These are phyloP conservation scores for Amanita muscaria DNA, from an alignment of 768 basidiomycete species.

Conservation along the genomic window DNA sequence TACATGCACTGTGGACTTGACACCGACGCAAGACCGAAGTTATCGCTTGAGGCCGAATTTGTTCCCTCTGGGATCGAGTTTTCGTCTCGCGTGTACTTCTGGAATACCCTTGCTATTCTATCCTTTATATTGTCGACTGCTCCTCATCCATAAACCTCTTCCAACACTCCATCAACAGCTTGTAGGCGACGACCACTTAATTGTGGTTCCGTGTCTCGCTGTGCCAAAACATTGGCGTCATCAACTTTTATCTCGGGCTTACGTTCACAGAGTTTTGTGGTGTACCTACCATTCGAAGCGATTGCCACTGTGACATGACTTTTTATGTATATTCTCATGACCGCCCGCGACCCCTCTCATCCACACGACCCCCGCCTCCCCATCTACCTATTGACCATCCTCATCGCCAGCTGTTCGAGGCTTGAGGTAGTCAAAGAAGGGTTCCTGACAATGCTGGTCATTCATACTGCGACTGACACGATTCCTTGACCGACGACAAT, in stretches of 20 bases:
- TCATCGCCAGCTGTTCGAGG: conserved; percentile 1
- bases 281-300: not conserved
- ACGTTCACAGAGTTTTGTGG: conserved; percentile 6
- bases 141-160: conserved; percentile 33
- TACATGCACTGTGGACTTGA: conserved; percentile 43
- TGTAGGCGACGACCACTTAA: conserved; percentile 76
- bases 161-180: conserved; percentile 41
- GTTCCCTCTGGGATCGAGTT: conserved; percentile 34
- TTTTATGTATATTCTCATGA: conserved; percentile 4
- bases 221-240: conserved; percentile 71
- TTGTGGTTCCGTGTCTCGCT: conserved; percentile 75
- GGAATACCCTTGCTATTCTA: conserved; percentile 50
- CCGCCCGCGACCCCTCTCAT: not conserved
- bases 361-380: not conserved
- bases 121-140: conserved; percentile 30
- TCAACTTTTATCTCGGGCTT: conserved; percentile 18
- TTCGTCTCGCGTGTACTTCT: conserved; percentile 42
- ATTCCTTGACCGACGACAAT: too few relatives aligned
- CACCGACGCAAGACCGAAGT: conserved; percentile 68
- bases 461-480: too few relatives aligned
- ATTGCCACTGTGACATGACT: conserved; percentile 11
- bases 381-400: not conserved
- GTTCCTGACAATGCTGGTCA: too few relatives aligned
- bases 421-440: too few relatives aligned
- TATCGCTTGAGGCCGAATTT: conserved; percentile 46